phyloP scores from a whole-genome alignment of 352 stramenopile genomes.

The Peronosclerospora sorghi region DNA sequence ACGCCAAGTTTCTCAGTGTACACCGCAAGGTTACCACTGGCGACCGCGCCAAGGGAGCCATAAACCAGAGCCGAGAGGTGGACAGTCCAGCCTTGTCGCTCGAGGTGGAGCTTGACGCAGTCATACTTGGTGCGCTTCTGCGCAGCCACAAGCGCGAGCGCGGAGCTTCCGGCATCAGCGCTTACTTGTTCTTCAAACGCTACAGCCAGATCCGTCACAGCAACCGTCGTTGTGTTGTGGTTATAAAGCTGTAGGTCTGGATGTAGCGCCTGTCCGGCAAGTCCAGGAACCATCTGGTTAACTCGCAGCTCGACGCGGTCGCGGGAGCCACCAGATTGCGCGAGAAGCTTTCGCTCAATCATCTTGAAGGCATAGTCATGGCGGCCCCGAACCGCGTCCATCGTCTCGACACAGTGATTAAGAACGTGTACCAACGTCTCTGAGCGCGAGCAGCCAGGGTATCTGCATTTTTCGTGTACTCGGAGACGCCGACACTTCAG shows the following conservation, averaged over 20 bases:
- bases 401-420: slow-evolving; percentile 6
- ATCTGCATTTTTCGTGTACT: too few species aligned
- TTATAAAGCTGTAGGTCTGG: slow-evolving; percentile 6
- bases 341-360: slow-evolving; percentile 3
- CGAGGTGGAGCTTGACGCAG: slow-evolving; percentile 2
- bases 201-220: slow-evolving; percentile 2
- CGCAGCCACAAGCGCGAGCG: neutral
- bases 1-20: too few species aligned
- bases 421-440: slow-evolving; percentile 6
- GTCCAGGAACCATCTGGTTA: slow-evolving; percentile 6
- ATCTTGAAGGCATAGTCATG: slow-evolving; percentile 9
- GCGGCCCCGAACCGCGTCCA: neutral
- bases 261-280: neutral
- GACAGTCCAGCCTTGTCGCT: slow-evolving; percentile 6
- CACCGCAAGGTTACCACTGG: too few species aligned
- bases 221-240: slow-evolving; percentile 3
- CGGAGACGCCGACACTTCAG: too few species aligned
- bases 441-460: too few species aligned
- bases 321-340: neutral
- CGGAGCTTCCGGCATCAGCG: neutral
- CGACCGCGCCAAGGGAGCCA: too few species aligned
- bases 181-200: neutral
- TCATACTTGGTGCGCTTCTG: neutral
- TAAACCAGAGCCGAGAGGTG: too few species aligned
- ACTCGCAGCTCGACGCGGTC: slow-evolving; percentile 4